Conservation (phyloP, 495 filamentous ascomycete species). For the Annulohypoxylon nitens region DNA sequence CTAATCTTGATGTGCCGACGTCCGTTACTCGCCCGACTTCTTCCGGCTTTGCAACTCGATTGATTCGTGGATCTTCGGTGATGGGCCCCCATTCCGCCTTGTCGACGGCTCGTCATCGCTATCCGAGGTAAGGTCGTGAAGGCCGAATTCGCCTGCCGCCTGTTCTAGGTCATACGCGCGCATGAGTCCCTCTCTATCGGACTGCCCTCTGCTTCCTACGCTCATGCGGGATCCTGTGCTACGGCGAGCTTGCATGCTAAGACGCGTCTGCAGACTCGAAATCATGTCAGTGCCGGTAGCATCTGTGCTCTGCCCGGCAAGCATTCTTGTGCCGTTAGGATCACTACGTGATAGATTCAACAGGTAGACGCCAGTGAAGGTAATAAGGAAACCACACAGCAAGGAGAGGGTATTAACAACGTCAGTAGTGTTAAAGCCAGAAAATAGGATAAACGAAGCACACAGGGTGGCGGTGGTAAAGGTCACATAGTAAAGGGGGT, state of each 20-base stretch:
- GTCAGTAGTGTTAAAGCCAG: conserved; percentile 96
- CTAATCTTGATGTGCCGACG: conserved; percentile 2
- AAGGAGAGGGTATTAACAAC: conserved; percentile 93
- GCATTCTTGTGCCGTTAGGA: conserved; percentile 78
- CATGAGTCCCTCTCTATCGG: conserved; percentile 84
- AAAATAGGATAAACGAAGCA: conserved; percentile 97
- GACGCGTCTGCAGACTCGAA: conserved; percentile 86
- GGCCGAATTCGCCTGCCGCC: conserved; percentile 68
- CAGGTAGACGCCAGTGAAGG: conserved; percentile 97
- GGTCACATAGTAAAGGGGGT: conserved; percentile 99
- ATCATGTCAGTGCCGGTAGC: conserved; percentile 92
- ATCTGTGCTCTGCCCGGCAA: conserved; percentile 76
- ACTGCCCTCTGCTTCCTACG: conserved; percentile 69
- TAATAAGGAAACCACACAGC: conserved; percentile 93
- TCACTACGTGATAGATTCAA: conserved; percentile 94
- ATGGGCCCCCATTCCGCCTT: conserved; percentile 45
- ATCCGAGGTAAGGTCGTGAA: conserved; percentile 75
- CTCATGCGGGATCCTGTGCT: conserved; percentile 64
- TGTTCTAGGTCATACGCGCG: conserved; percentile 84
- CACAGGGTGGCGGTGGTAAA: conserved; percentile 96
- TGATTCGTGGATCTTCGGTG: conserved; percentile 50
- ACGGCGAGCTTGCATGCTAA: conserved; percentile 90
- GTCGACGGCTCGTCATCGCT: conserved; percentile 68
- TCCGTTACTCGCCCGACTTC: conserved; percentile 47
- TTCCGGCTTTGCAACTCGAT: conserved; percentile 62